Evolutionary conservation across 768 basidiomycete genomes (phyloP), one percentile per base, ranked within the genome.

Genomic region (Inosperma sp.): DNA sequence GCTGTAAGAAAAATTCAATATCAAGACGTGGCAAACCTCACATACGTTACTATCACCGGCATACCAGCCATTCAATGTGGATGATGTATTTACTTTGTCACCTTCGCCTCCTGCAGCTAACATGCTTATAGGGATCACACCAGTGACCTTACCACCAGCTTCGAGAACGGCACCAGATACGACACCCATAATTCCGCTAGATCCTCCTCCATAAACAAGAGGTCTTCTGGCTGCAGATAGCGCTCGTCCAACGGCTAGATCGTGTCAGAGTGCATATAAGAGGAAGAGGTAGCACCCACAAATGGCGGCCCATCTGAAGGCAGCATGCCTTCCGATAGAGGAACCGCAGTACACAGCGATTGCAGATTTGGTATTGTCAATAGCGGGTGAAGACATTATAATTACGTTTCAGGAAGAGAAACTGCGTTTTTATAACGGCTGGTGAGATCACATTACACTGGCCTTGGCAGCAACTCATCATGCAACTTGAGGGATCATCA

Each of bases 321-420:
- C 82, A 8, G 76, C 68, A 44, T 77, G 69, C 27, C 70, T 78
- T 21, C 93, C 92, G 0, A 74, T 59, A 0, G 83, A 86, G 0
- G 92, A 86, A 7, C 82, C 93, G 62, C 93, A 95, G 60, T 87
- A 93, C 5, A 93, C 90, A 3, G 86, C 84, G n/a, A 89, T 74
- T 5, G 79, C 76, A 26, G 64, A 25, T 14, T 23, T 19, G 42
- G n/a, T n/a, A n/a, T n/a, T n/a, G n/a, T n/a, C n/a, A n/a, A n/a
- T n/a, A n/a, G n/a, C n/a, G n/a, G n/a, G n/a, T n/a, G n/a, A n/a
- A n/a, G n/a, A n/a, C n/a, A 44, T n/a, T 29, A 16, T 44, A 9
- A n/a, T 44, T 26, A 44, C 42, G 31, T 44, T 52, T 34, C 57
- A 52, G 49, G 16, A 26, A 14, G 7, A 23, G n/a, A n/a, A n/a